A percentile compares a stretch with the other conserved stretches of the same genome.
These are phyloP conservation scores for Tetrapisispora phaffii DNA, from an alignment of 805 yeast species.

Conservation along the genomic window DNA sequence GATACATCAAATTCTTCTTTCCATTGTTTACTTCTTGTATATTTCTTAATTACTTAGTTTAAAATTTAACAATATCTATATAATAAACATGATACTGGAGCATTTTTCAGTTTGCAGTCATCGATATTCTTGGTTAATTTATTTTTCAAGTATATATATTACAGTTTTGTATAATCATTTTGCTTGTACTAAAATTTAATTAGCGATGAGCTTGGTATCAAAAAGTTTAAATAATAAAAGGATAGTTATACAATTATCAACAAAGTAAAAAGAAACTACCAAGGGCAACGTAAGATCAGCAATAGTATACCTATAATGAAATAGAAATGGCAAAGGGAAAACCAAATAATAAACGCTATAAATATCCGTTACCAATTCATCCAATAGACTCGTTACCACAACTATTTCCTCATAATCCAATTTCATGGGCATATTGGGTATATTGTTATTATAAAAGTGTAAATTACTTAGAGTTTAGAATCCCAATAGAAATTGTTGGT, in stretches of 20 bases:
- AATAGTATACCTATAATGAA: too few species aligned
- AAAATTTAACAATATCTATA: background rate
- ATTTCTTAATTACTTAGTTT: background rate
- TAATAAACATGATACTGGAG: constrained; percentile 20
- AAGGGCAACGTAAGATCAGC: too few species aligned
- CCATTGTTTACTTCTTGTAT: background rate
- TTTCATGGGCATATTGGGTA: constrained; percentile 47
- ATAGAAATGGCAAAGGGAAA: constrained; percentile 29
- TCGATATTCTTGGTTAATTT: too few species aligned
- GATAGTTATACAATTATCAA: background rate
- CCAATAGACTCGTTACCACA: constrained; percentile 40
- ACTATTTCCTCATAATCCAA: constrained; percentile 53
- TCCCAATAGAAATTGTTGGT: constrained; percentile 29
- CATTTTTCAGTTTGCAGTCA: too few species aligned
- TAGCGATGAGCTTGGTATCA: background rate
- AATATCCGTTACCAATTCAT: constrained; percentile 51
- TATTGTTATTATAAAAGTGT: constrained; percentile 26
- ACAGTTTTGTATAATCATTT: too few species aligned
- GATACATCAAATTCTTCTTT: constrained; percentile 30
- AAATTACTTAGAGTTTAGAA: constrained; percentile 11
- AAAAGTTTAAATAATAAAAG: background rate
- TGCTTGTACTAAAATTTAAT: too few species aligned
- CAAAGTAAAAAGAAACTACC: too few species aligned
- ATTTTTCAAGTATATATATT: too few species aligned
- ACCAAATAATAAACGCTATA: constrained; percentile 28